Conservation (phyloP, 2,329 filamentous ascomycete species). For the Penicillium hordei region DNA sequence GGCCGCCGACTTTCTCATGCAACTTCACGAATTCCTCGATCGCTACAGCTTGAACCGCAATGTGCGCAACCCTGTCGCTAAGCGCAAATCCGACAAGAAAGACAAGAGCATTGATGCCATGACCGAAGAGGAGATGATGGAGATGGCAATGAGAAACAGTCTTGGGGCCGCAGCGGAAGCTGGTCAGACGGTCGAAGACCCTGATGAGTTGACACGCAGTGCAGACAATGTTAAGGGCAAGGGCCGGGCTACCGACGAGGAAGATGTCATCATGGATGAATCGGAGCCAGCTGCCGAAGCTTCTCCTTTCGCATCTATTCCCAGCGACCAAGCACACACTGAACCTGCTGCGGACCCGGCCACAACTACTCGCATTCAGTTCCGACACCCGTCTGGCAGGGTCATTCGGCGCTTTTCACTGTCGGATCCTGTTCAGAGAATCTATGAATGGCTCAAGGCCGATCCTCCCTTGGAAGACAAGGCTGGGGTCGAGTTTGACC, state of each 20-base stretch:
- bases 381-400: constrained; percentile 79
- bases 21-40: constrained; percentile 94
- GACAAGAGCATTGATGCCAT: constrained; percentile 77
- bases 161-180: constrained; percentile 57
- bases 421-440: constrained; percentile 71
- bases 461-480: constrained; percentile 74
- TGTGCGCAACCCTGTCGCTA: constrained; percentile 90
- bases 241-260: constrained; percentile 50
- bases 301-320: constrained; percentile 67
- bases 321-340: constrained; percentile 68
- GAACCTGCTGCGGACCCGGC: constrained; percentile 73
- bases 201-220: constrained; percentile 80
- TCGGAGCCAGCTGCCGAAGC: constrained; percentile 35
- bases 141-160: constrained; percentile 89
- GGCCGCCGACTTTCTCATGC: constrained; percentile 78
- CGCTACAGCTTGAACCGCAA: constrained; percentile 85
- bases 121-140: constrained; percentile 96
- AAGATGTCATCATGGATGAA: constrained; percentile 39
- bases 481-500: constrained; percentile 75
- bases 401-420: constrained; percentile 83
- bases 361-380: constrained; percentile 84
- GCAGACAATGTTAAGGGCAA: constrained; percentile 47
- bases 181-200: constrained; percentile 65
- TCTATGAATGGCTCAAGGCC: constrained; percentile 97
- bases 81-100: constrained; percentile 69